Evolutionary conservation across 495 filamentous ascomycete species (phyloP).

Genomic region (Trypethelium eluteriae): DNA sequence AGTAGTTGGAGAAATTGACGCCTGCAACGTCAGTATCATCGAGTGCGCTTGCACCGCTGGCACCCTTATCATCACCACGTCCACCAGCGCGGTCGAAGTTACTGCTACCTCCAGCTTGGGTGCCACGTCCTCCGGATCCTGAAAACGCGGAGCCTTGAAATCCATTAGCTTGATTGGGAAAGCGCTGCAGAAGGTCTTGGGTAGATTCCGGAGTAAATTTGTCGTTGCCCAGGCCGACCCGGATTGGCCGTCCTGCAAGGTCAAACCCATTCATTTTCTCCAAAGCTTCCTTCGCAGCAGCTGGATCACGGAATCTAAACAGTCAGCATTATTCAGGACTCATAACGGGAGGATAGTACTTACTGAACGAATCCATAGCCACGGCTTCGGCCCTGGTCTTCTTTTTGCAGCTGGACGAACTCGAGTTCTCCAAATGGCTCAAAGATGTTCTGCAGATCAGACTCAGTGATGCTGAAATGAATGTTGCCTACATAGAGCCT

Average conservation of each 20-base stretch:
- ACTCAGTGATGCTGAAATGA: slow-evolving; percentile 98
- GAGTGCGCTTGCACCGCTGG: slow-evolving; percentile 85
- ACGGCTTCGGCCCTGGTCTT: slow-evolving; percentile 80
- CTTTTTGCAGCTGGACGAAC: slow-evolving; percentile 94
- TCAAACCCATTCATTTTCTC: slow-evolving; percentile 99
- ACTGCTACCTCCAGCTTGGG: slow-evolving; percentile 65
- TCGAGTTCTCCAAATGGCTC: slow-evolving; percentile 97
- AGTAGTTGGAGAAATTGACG: slow-evolving; percentile 99
- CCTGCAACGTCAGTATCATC: slow-evolving; percentile 98
- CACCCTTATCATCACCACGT: slow-evolving; percentile 80
- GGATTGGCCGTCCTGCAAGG: slow-evolving; percentile 92
- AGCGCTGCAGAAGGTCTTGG: slow-evolving; percentile 80
- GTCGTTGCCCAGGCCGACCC: slow-evolving; percentile 99
- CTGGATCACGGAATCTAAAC: slow-evolving; percentile 79
- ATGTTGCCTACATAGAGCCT: slow-evolving; percentile 99
- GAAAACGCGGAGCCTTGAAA: slow-evolving; percentile 95
- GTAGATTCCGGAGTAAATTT: slow-evolving; percentile 99
- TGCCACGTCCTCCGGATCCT: slow-evolving; percentile 80
- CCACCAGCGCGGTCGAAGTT: slow-evolving; percentile 91
- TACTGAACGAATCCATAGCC: slow-evolving; percentile 99
- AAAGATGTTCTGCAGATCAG: slow-evolving; percentile 91
- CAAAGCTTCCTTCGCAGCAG: slow-evolving; percentile 83
- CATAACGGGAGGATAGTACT: slow-evolving; percentile 36
- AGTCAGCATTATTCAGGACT: slow-evolving; percentile 31
- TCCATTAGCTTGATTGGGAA: slow-evolving; percentile 65